phyloP scores from a whole-genome alignment of 495 filamentous ascomycete species.

The Neurospora terricola region DNA sequence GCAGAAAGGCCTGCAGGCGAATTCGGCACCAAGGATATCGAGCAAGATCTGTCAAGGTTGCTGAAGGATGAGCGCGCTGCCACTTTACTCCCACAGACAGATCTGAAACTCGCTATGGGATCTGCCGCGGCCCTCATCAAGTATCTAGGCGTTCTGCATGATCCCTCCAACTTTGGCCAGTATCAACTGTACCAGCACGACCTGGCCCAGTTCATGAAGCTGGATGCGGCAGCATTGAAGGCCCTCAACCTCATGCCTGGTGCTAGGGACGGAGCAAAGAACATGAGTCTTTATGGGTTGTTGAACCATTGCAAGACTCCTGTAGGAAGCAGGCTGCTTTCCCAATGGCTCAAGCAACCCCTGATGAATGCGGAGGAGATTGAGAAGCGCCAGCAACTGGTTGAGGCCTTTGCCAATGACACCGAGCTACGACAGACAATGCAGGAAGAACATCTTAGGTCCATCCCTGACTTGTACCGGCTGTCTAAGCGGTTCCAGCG shows the following conservation, averaged over 20 bases:
- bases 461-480: slow-evolving; percentile 89
- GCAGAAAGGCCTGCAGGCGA: slow-evolving; percentile 66
- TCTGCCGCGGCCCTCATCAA: slow-evolving; percentile 90
- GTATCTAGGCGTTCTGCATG: slow-evolving; percentile 84
- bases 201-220: slow-evolving; percentile 94
- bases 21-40: slow-evolving; percentile 87
- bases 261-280: slow-evolving; percentile 85
- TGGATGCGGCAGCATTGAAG: slow-evolving; percentile 88
- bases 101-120: slow-evolving; percentile 94
- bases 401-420: slow-evolving; percentile 89
- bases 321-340: slow-evolving; percentile 77
- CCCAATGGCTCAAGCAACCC: slow-evolving; percentile 97
- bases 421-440: slow-evolving; percentile 93
- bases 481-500: slow-evolving; percentile 91
- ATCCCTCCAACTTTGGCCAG: slow-evolving; percentile 90
- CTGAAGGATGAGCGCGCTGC: slow-evolving; percentile 75
- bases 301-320: slow-evolving; percentile 98
- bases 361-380: slow-evolving; percentile 89
- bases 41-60: slow-evolving; percentile 83
- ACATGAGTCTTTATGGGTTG: slow-evolving; percentile 91
- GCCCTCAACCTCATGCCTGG: slow-evolving; percentile 97
- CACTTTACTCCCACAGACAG: slow-evolving; percentile 74
- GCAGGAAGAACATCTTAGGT: slow-evolving; percentile 93
- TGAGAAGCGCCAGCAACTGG: slow-evolving; percentile 82
- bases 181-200: slow-evolving; percentile 98